A percentile compares a stretch with the other conserved stretches of the same genome.
phyloP scores from a whole-genome alignment of 352 stramenopile species.

The Saprolegnia parasitica region DNA sequence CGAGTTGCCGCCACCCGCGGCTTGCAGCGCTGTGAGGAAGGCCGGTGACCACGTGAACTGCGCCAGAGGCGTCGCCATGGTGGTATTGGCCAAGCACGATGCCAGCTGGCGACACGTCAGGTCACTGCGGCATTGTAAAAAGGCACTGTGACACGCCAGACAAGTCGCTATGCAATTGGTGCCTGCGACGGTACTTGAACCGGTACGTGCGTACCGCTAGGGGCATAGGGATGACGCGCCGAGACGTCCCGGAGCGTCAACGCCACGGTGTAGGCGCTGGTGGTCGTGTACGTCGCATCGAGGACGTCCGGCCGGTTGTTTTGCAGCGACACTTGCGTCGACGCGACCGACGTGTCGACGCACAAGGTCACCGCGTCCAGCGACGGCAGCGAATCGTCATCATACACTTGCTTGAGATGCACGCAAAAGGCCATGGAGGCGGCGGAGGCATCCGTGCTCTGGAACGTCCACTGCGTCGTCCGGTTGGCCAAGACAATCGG shows the following conservation, averaged over 20 bases:
- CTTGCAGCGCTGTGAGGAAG: neutral
- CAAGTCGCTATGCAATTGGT: neutral
- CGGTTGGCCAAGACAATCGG: neutral
- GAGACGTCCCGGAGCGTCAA: neutral
- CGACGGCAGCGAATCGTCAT: neutral
- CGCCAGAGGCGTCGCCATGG: neutral
- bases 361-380: constrained; percentile 1
- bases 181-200: neutral
- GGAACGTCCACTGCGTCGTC: neutral
- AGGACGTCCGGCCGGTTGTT: neutral
- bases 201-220: neutral
- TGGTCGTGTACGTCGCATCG: neutral
- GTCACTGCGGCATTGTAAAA: neutral
- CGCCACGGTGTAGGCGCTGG: neutral
- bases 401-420: constrained; percentile 20
- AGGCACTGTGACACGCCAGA: neutral
- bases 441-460: neutral
- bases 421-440: neutral
- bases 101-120: neutral
- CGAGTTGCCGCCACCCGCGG: neutral
- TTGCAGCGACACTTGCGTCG: constrained; percentile 4
- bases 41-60: neutral
- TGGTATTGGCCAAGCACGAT: neutral
- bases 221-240: neutral
- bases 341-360: neutral